Evolutionary conservation across 495 filamentous ascomycete genomes (phyloP).

Genomic region (Bathelium albidoporum): DNA sequence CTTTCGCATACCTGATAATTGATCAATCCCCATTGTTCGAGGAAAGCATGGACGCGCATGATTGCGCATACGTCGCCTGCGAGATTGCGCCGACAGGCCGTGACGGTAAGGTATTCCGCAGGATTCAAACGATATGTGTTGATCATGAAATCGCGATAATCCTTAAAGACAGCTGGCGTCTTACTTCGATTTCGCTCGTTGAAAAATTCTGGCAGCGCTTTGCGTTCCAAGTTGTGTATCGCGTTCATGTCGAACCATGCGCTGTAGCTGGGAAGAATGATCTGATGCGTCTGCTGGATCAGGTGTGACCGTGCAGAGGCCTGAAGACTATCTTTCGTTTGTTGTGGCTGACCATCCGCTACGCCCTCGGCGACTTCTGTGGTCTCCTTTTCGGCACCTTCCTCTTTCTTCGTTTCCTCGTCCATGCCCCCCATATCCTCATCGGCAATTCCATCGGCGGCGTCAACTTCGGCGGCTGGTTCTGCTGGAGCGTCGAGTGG

Average conservation of each 20-base stretch:
- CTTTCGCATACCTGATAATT: slow-evolving; percentile 78
- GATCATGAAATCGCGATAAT: slow-evolving; percentile 99
- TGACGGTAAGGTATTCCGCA: slow-evolving; percentile 91
- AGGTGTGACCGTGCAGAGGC: slow-evolving; percentile 75
- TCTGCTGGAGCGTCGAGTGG: slow-evolving; percentile 76
- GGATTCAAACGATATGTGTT: slow-evolving; percentile 96
- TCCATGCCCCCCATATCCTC: slow-evolving; percentile 77
- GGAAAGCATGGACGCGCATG: slow-evolving; percentile 94
- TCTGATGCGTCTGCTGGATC: slow-evolving; percentile 81
- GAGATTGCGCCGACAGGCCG: slow-evolving; percentile 90
- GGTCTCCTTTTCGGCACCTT: slow-evolving; percentile 39
- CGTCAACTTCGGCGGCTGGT: slow-evolving; percentile 55
- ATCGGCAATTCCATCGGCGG: slow-evolving; percentile 55
- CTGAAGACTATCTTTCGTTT: slow-evolving; percentile 17
- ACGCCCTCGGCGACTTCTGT: slow-evolving; percentile 18
- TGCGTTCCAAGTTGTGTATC: slow-evolving; percentile 79
- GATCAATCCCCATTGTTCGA: slow-evolving; percentile 98
- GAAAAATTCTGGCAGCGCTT: slow-evolving; percentile 92
- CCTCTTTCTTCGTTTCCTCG: slow-evolving; percentile 47
- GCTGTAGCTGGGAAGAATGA: slow-evolving; percentile 92
- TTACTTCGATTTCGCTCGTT: slow-evolving; percentile 97
- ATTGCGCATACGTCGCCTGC: slow-evolving; percentile 98
- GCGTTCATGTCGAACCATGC: slow-evolving; percentile 97
- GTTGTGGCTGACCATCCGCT: slow-evolving; percentile 15
- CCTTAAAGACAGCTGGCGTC: slow-evolving; percentile 93